Conservation (phyloP, 2,329 filamentous ascomycete genomes). For the Phoma sp. region DNA sequence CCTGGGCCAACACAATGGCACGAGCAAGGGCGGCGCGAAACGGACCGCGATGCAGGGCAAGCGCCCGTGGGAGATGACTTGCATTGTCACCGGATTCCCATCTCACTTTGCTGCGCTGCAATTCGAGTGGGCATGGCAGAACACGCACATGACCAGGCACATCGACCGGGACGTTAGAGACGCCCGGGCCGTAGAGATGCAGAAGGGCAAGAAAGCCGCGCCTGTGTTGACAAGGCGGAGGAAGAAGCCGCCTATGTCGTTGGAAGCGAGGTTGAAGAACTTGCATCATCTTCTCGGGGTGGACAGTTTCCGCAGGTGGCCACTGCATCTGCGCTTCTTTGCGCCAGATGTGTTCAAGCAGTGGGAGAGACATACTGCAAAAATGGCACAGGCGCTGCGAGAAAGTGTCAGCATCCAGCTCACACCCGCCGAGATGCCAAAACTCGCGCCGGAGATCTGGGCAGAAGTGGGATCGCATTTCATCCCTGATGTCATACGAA, state of each 20-base stretch:
- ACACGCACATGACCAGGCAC: conserved; percentile 80
- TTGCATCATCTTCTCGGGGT: conserved; percentile 80
- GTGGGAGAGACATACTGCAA: conserved; percentile 65
- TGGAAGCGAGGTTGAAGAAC: conserved; percentile 76
- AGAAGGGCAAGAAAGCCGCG: conserved; percentile 33
- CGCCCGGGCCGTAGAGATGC: conserved; percentile 43
- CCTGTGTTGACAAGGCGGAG: conserved; percentile 49
- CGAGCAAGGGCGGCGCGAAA: conserved; percentile 78
- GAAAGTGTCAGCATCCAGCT: conserved; percentile 37
- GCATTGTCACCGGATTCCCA: conserved; percentile 85
- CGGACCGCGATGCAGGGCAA: conserved; percentile 71
- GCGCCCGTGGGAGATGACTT: conserved; percentile 82
- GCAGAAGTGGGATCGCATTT: conserved; percentile 29
- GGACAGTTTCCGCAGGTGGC: conserved; percentile 82
- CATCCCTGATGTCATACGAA: conserved; percentile 41
- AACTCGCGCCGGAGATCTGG: conserved; percentile 24
- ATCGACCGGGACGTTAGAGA: conserved; percentile 60
- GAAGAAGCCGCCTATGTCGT: conserved; percentile 60
- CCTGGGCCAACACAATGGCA: conserved; percentile 89
- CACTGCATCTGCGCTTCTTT: conserved; percentile 81
- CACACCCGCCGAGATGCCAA: conserved; percentile 37
- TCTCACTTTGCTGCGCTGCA: conserved; percentile 86
- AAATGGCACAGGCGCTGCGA: conserved; percentile 32
- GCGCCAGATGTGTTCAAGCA: conserved; percentile 68
- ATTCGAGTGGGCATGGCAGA: conserved; percentile 97